A percentile compares a stretch with the other conserved stretches of the same genome.
phyloP scores from a whole-genome alignment of 257 asterid species.

The Scutellaria galericulata region DNA sequence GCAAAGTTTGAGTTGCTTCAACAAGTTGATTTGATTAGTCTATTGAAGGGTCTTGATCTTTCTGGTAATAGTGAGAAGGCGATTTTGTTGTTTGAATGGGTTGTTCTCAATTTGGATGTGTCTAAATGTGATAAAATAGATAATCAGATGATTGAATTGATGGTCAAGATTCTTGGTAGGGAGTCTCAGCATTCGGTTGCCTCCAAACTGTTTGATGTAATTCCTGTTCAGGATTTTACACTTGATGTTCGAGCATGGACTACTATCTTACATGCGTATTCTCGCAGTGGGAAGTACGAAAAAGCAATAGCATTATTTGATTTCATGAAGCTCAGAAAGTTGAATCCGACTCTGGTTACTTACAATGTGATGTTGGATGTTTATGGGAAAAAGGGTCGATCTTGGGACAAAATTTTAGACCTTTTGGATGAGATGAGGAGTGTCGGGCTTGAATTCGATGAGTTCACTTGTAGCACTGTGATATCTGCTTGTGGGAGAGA shows the following conservation, averaged over 20 bases:
- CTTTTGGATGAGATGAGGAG: conserved; percentile 84
- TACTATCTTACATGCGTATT: conserved; percentile 75
- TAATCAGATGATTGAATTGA: conserved; percentile 74
- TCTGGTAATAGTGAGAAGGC: conserved; percentile 70
- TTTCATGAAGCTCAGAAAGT: conserved; percentile 65
- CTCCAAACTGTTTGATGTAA: conserved; percentile 77
- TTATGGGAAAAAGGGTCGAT: conserved; percentile 81
- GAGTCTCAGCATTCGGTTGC: conserved; percentile 79
- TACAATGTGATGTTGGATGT: conserved; percentile 97
- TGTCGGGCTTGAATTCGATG: conserved; percentile 76
- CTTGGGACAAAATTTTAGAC: conserved; percentile 69
- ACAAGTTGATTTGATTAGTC: conserved; percentile 70
- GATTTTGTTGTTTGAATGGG: conserved; percentile 84
- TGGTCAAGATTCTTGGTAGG: conserved; percentile 86
- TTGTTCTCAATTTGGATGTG: conserved; percentile 57
- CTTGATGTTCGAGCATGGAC: conserved; percentile 90
- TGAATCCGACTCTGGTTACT: conserved; percentile 71
- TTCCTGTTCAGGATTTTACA: conserved; percentile 60
- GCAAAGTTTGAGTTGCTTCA: conserved; percentile 57
- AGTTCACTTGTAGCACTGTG: conserved; percentile 96
- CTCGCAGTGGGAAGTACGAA: conserved; percentile 82
- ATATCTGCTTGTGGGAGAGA: conserved; percentile 94
- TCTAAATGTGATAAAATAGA: conserved; percentile 58
- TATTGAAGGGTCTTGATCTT: conserved; percentile 77
- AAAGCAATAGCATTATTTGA: conserved; percentile 76